Base-by-base conservation (phyloP, 805 yeast species). In the Candida taoyuanica region DNA sequence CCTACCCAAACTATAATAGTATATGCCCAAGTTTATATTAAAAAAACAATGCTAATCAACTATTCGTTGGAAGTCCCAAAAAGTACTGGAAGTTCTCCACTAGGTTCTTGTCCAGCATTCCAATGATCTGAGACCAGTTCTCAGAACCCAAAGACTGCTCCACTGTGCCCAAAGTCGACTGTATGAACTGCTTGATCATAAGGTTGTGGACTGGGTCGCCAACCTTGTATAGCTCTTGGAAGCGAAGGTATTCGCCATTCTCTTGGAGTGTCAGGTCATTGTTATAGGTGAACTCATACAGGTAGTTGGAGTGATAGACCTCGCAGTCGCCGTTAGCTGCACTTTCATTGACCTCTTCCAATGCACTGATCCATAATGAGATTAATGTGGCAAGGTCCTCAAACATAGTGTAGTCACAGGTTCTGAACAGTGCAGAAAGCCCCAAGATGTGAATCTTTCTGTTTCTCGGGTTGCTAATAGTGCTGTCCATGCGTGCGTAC, bases 291-390 rank as follows among this genome's bases (percentile, higher is more conserved):
- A 62, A 56, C 25, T 55, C 60, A 28, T 44, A 50, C 3, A 58
- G 47, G 46, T 67, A 68, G 42, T 70, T 64, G 13, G 63, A 58
- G 47, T 75, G 79, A 46, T 76, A 77, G 18, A 60, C 65, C 21
- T 64, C 70, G 48, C 78, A 71, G 48, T 80, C 84, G 4, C 86
- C 87, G 23, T 58, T 55, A 26, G 17, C 30, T 3, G 51, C 56
- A 9, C 58, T 44, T 54, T 89, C 97, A 40, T 78, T 74, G 12
- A 83, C 69, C 53, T 87, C 95, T 50, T 89, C 96, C 34, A 85
- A 55, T 42, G 82, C 68, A 35, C 71, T 64, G 4, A 68, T 61
- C 76, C 77, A 71, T 6, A 70, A 46, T 3, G 67, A 58, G 5
- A 74, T 57, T 9, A 65, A 49, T 3, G 56, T 53, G 18, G 57